Evolutionary conservation across 345 rosid genomes (phyloP), one percentile per base, ranked within the genome.

Genomic region (Erysimum cheiranthoides): DNA sequence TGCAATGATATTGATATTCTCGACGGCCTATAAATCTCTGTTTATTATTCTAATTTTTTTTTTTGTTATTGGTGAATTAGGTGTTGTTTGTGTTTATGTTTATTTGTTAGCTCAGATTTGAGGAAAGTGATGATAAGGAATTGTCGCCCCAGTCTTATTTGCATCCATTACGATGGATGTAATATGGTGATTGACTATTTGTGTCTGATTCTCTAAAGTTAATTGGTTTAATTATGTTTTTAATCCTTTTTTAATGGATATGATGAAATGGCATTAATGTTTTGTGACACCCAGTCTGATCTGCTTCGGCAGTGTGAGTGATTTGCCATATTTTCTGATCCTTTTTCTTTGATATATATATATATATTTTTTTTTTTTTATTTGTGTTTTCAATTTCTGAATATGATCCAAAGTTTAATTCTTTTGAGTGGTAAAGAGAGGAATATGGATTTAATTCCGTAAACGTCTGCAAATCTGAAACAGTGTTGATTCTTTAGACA

Each of bases 81-180:
- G 12, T 28, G 10, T 47, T 32, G 10, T 14, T 38, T 27, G 5
- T 38, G 61, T 53, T 6, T 18, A 32, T 30, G 63, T 16, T 47
- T 17, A 5, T 46, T 45, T 0, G 47, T 2, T 28, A 2, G 5
- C 18, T 45, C 3, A 45, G 18, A 45, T 47, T 16, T 38, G 2
- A 1, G 1, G 66, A 76, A 87, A 76, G 70, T 87, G 96, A 92
- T 90, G 96, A 88, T 83, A 60, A 3, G 38, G 1, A 49, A 36
- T 73, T 90, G 97, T 92, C 92, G 96, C 97, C 94, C 97, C 96
- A 90, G 97, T 87, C 93, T 90, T 90, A 88, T 53, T 54, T 86
- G 89, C 90, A 75, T 82, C 61, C 43, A 9, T 53, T 31, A 4
- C 59, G 68, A 76, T 57, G 73, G 66, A 4, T 87, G 90, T 81